phyloP scores from a whole-genome alignment of 2,329 filamentous ascomycete genomes.

The Neodidymelliopsis sp. region DNA sequence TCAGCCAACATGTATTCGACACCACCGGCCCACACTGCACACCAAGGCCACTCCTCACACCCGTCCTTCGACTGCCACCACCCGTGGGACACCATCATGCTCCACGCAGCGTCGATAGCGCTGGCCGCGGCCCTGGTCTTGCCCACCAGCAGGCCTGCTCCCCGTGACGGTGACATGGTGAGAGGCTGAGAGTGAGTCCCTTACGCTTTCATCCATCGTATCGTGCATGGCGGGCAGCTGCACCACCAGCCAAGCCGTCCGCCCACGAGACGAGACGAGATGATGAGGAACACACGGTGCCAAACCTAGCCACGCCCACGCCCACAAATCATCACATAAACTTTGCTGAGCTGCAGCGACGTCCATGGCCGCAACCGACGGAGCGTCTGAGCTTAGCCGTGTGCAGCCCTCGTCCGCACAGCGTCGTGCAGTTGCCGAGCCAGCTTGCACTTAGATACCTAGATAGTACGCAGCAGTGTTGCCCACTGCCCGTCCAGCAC shows the following conservation, averaged over 20 bases:
- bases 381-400: conserved; percentile 33
- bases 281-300: conserved; percentile 26
- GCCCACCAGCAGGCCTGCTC: conserved; percentile 19
- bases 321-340: conserved; percentile 2
- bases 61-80: conserved; percentile 14
- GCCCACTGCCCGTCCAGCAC: conserved; percentile 2
- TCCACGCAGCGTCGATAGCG: conserved; percentile 32
- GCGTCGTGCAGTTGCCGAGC: conserved; percentile 25
- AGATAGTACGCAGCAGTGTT: neutral
- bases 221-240: conserved; percentile 31
- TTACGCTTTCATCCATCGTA: conserved; percentile 18
- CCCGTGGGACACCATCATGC: conserved; percentile 22
- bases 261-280: conserved; percentile 27
- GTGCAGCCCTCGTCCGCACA: conserved; percentile 22
- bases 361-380: conserved; percentile 4
- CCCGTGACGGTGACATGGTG: too few species aligned
- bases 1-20: conserved; percentile 11
- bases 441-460: too few species aligned
- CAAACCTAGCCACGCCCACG: conserved; percentile 10
- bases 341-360: conserved; percentile 8
- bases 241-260: conserved; percentile 36
- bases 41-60: conserved; percentile 10
- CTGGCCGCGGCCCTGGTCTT: conserved; percentile 33
- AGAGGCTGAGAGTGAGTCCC: too few species aligned
- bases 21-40: conserved; percentile 20